A percentile compares a stretch with the other conserved stretches of the same genome.
Conservation (phyloP, 225 moss, liverwort and hornwort species). For the Sphagnum contortum region DNA sequence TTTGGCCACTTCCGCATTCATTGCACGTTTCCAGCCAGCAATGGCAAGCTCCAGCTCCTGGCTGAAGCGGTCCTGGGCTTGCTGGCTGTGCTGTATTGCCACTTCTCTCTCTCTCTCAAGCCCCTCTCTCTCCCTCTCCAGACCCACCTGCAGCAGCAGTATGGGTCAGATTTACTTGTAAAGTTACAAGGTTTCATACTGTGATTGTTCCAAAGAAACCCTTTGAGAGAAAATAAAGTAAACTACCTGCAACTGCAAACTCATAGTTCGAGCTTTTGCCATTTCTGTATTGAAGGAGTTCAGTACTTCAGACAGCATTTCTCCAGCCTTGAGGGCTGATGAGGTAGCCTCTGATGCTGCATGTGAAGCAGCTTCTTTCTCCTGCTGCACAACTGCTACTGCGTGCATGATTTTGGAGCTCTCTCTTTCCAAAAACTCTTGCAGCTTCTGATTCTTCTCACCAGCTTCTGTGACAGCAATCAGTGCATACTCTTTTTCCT, state of each 20-base stretch:
- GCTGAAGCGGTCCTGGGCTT: conserved; percentile 31
- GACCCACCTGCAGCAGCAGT: conserved; percentile 24
- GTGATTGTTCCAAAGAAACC: no score
- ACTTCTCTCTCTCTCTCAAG: conserved; percentile 29
- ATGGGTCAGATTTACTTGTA: not conserved
- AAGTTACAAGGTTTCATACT: no score
- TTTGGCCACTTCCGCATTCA: conserved; percentile 61
- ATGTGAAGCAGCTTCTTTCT: conserved; percentile 37
- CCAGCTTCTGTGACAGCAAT: conserved; percentile 10
- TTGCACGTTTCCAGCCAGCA: conserved; percentile 48
- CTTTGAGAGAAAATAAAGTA: no score
- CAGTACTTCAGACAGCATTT: conserved; percentile 33
- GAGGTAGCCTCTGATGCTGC: conserved; percentile 49
- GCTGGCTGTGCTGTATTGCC: conserved; percentile 32
- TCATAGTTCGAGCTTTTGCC: conserved; percentile 39
- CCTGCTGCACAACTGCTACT: conserved; percentile 22
- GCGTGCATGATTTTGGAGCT: conserved; percentile 24
- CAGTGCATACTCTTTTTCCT: conserved; percentile 14
- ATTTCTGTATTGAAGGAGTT: conserved; percentile 46
- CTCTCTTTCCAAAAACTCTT: conserved; percentile 49
- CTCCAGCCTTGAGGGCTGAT: conserved; percentile 37
- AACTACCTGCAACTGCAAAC: conserved; percentile 30
- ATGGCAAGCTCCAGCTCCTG: conserved; percentile 42
- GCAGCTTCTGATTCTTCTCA: conserved; percentile 33
- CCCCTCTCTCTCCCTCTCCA: conserved; percentile 40